Base-by-base conservation (phyloP, 805 yeast species). In the Lachancea meyersii region DNA sequence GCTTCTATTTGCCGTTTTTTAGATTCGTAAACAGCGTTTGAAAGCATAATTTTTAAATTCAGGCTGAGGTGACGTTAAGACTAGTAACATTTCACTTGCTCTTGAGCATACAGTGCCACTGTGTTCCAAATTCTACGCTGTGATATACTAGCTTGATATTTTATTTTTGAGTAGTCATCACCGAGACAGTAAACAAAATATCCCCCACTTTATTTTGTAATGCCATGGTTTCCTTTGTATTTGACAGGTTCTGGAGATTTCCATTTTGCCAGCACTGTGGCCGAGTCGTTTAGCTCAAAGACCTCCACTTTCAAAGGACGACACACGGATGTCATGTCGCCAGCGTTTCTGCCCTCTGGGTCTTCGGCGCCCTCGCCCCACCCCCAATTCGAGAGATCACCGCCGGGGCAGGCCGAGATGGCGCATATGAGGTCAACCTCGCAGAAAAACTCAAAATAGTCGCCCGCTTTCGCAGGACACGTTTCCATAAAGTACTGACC, bases 401-500 rank as follows among this genome's bases (percentile, higher is more conserved):
- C 86, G 38, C 85, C 86, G 3, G 84, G 85, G 57, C 84, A 80
- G 7, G 84, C 79, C 43, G 78, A 72, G 37, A 80, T 70, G 7
- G 85, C 85, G 50, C 80, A 76, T 38, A 80, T 60, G 45, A 79
- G 60, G 53, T 80, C 85, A 36, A 74, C 75, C 53, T 80, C 86
- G 3, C 84, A 84, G 60, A 78, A 80, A 56, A 77, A 69, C 58
- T 80, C 85, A 52, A 80, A 78, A 57, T 75, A 77, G 53, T 80
- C 86, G 11, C 70, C 75, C 33, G 65, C 60, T 27, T 70, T 64
- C 2, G 85, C 80, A 1, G 86, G 86, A 48, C 80, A 77, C 1
- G 85, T 73, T 54, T 78, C 84, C 85, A 79, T 79, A 57, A 76
- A 79, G 57, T 80, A 80, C 55, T 77, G 81, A 55, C 79, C 85